A percentile compares a stretch with the other conserved stretches of the same genome.
phyloP scores from a whole-genome alignment of 768 basidiomycete genomes.

The Hydnomerulius pinastri region DNA sequence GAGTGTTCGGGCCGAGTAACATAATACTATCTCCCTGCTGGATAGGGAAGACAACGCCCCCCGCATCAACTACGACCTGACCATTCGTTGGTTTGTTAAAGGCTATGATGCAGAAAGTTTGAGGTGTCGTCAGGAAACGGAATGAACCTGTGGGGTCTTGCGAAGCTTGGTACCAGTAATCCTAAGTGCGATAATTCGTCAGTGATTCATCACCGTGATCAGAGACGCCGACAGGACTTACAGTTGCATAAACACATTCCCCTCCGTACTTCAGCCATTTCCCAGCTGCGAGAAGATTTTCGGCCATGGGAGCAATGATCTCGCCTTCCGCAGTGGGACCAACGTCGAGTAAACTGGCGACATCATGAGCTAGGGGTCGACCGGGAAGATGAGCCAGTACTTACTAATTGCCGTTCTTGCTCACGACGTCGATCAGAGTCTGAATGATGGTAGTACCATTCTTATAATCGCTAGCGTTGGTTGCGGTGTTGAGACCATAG shows the following conservation, averaged over 20 bases:
- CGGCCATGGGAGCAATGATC: conserved; percentile 49
- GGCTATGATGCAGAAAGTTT: conserved; percentile 52
- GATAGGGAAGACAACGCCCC: conserved; percentile 43
- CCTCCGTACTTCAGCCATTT: conserved; percentile 52
- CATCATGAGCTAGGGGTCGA: neutral
- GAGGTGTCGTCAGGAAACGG: conserved; percentile 52
- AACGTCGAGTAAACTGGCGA: conserved; percentile 47
- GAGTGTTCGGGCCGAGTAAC: conserved; percentile 38
- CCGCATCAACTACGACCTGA: conserved; percentile 33
- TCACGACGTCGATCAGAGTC: conserved; percentile 55
- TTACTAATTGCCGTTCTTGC: conserved; percentile 65
- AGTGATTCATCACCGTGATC: neutral
- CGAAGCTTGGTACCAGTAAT: conserved; percentile 50
- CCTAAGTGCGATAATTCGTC: conserved; percentile 25
- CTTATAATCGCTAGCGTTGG: conserved; percentile 46
- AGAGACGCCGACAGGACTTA: conserved; percentile 21
- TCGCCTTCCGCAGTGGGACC: conserved; percentile 58
- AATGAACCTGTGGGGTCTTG: conserved; percentile 37
- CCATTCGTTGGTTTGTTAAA: conserved; percentile 39
- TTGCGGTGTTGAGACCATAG: conserved; percentile 49
- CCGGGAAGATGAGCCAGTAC: conserved; percentile 12
- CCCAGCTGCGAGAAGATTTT: conserved; percentile 52
- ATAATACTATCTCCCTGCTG: conserved; percentile 42
- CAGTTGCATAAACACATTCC: conserved; percentile 54
- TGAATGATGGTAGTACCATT: conserved; percentile 50